Evolutionary conservation across 1,139 yeast species (phyloP).

Genomic region (Lodderomyces theae): DNA sequence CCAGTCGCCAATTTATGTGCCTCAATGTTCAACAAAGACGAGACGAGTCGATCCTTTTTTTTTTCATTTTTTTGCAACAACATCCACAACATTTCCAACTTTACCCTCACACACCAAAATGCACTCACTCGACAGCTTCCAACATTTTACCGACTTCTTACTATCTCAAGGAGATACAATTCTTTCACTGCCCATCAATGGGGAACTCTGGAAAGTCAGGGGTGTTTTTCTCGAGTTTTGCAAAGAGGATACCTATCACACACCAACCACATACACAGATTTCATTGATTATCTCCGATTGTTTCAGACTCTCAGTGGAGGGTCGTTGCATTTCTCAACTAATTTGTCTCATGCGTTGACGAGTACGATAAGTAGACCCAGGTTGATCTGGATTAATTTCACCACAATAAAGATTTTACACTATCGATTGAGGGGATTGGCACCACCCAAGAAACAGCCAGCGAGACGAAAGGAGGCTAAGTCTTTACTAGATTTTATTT

Average conservation of each 20-base stretch:
- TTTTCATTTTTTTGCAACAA: slow-evolving; percentile 1
- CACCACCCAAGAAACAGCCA: neutral
- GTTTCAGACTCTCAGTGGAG: slow-evolving; percentile 26
- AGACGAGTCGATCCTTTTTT: too few species aligned
- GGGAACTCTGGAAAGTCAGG: slow-evolving; percentile 20
- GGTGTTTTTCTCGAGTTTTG: slow-evolving; percentile 14
- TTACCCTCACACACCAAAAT: neutral
- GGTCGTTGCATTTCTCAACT: slow-evolving; percentile 18
- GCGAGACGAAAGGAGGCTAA: slow-evolving; percentile 1
- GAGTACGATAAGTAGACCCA: slow-evolving; percentile 8
- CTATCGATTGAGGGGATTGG: slow-evolving; percentile 5
- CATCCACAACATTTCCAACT: neutral
- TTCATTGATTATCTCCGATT: slow-evolving; percentile 18
- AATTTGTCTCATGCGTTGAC: slow-evolving; percentile 5
- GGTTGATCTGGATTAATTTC: slow-evolving; percentile 19
- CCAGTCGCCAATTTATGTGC: too few species aligned
- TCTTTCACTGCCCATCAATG: slow-evolving; percentile 19
- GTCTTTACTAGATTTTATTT: slow-evolving; percentile 1
- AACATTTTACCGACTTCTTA: slow-evolving; percentile 18
- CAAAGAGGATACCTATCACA: slow-evolving; percentile 3
- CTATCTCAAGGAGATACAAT: slow-evolving; percentile 14
- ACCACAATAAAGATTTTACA: slow-evolving; percentile 18
- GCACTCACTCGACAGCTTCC: slow-evolving; percentile 8
- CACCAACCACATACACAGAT: slow-evolving; percentile 5
- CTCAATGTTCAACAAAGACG: too few species aligned